phyloP scores from a whole-genome alignment of 208 protist species.

The Trypanosoma congolense region DNA sequence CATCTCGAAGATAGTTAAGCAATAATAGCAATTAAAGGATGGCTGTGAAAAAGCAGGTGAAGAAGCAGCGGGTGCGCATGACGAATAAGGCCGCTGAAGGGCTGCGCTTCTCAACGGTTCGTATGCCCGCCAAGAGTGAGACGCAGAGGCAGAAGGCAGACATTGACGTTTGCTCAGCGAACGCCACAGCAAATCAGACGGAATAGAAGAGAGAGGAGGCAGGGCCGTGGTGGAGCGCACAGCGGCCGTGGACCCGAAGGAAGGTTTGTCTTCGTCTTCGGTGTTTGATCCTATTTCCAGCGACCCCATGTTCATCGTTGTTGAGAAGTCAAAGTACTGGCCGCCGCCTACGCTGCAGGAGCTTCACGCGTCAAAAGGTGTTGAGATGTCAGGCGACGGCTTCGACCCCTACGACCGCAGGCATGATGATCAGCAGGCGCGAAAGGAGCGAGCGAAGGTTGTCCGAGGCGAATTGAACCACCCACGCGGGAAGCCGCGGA shows the following conservation, averaged over 20 bases:
- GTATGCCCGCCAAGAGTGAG: conserved; percentile 53
- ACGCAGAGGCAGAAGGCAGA: conserved; percentile 36
- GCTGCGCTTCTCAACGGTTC: conserved; percentile 70
- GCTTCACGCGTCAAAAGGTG: conserved; percentile 41
- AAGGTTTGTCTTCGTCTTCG: neutral
- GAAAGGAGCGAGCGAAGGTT: conserved; percentile 43
- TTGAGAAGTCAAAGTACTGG: conserved; percentile 60
- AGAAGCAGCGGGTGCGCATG: conserved; percentile 63
- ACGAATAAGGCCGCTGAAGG: conserved; percentile 78
- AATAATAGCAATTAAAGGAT: conserved; percentile 8
- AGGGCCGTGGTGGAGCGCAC: neutral
- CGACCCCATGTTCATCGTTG: conserved; percentile 68
- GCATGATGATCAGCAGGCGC: conserved; percentile 56
- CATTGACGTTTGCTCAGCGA: conserved; percentile 47
- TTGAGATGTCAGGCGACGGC: conserved; percentile 38
- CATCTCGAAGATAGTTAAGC: conserved; percentile 6
- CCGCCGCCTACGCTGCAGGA: conserved; percentile 63
- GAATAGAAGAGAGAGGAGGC: neutral
- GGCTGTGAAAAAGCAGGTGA: conserved; percentile 18
- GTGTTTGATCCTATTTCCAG: conserved; percentile 76
- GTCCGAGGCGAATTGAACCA: conserved; percentile 80
- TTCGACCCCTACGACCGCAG: conserved; percentile 80
- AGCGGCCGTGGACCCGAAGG: neutral
- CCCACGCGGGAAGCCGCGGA: conserved; percentile 62
- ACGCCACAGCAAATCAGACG: neutral